A percentile compares a stretch with the other conserved stretches of the same genome.
Evolutionary conservation across 768 basidiomycete genomes (phyloP).

Genomic region (Podaxis sp.): DNA sequence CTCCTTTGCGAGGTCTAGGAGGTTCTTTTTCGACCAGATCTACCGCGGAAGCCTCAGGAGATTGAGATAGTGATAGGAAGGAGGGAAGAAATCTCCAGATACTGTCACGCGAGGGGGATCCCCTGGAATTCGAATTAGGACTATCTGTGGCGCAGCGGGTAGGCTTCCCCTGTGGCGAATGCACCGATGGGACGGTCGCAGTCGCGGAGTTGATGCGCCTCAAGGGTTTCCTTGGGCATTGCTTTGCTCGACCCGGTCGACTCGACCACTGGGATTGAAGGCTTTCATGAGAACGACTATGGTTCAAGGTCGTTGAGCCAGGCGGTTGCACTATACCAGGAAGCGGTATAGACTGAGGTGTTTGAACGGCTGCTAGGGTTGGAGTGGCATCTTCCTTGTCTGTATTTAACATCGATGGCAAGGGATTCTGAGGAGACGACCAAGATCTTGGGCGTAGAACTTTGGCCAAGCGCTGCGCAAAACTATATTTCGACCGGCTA

Average conservation of each 20-base stretch:
- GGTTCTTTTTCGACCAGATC: slow-evolving; percentile 10
- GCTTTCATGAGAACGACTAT: slow-evolving; percentile 2
- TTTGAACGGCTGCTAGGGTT: not conserved
- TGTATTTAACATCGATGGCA: not conserved
- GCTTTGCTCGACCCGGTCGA: not conserved
- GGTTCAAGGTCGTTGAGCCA: not conserved
- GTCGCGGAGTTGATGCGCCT: not conserved
- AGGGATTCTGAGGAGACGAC: not conserved
- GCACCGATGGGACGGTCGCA: not conserved
- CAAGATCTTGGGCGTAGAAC: slow-evolving; percentile 25
- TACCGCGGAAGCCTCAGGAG: slow-evolving; percentile 18
- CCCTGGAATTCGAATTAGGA: slow-evolving; percentile 5
- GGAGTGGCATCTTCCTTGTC: not conserved
- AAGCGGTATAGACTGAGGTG: not conserved
- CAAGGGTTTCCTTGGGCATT: not conserved
- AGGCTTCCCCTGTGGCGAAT: slow-evolving; percentile 5
- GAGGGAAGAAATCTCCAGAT: slow-evolving; percentile 44
- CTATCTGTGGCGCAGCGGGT: slow-evolving; percentile 15
- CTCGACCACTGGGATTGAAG: not conserved
- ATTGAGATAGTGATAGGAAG: slow-evolving; percentile 35
- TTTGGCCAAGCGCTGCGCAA: slow-evolving; percentile 28
- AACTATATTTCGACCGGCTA: slow-evolving; percentile 17
- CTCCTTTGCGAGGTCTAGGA: slow-evolving; percentile 49
- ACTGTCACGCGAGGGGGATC: slow-evolving; percentile 14
- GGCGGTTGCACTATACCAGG: not conserved